Evolutionary conservation across 768 basidiomycete genomes (phyloP).

Genomic region (Thelephora ganbajun): DNA sequence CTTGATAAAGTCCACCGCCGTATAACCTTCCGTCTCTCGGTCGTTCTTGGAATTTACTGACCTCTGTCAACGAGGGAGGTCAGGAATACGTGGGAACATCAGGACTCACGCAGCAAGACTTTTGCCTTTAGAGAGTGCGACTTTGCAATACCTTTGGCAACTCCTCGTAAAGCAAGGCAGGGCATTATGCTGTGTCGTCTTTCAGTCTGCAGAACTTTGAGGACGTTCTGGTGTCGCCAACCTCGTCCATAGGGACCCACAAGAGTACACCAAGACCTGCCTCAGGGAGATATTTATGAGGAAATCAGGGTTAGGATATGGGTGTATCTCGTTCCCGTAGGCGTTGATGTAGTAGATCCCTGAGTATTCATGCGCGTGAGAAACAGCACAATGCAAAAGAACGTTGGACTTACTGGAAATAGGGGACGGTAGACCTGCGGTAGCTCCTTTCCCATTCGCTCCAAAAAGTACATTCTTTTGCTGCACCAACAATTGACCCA

Average conservation of each 20-base stretch:
- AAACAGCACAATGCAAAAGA: too few species aligned
- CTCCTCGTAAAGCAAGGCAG: conserved; percentile 73
- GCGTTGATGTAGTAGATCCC: conserved; percentile 82
- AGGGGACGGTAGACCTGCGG: conserved; percentile 42
- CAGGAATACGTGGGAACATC: not conserved
- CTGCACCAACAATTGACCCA: conserved; percentile 32
- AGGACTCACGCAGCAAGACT: conserved; percentile 61
- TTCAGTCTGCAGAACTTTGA: not conserved
- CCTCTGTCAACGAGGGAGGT: conserved; percentile 4
- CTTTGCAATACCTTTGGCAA: conserved; percentile 63
- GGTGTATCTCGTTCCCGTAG: conserved; percentile 87
- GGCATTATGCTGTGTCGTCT: conserved; percentile 61
- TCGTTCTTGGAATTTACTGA: conserved; percentile 83
- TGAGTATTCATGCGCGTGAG: conserved; percentile 14
- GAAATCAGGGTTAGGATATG: conserved; percentile 74
- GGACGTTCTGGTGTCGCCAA: conserved; percentile 14
- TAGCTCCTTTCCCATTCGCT: conserved; percentile 34
- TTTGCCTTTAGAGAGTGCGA: conserved; percentile 65
- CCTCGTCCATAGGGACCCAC: conserved; percentile 94
- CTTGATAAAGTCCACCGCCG: conserved; percentile 74
- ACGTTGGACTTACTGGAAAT: conserved; percentile 40
- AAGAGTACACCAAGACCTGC: conserved; percentile 76
- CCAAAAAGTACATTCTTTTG: conserved; percentile 57
- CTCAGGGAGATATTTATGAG: conserved; percentile 43
- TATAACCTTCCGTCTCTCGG: conserved; percentile 79